Evolutionary conservation across 2,329 filamentous ascomycete genomes (phyloP), one percentile per base, ranked within the genome.

Genomic region (Penicillium sp.): DNA sequence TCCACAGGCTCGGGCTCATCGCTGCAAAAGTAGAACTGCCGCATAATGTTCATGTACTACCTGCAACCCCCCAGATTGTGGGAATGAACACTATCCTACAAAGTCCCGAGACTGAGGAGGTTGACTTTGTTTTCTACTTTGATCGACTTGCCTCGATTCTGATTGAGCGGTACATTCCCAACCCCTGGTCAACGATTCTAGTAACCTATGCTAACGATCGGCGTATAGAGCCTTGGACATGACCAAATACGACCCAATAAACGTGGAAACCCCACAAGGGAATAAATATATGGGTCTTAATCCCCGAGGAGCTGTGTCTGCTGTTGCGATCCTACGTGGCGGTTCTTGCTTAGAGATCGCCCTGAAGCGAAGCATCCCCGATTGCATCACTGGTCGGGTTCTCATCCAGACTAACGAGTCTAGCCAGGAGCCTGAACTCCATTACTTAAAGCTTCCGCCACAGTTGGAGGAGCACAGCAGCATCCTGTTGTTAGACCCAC

Each of bases 61-160:
- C 88, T 44, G 84, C 90, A 60, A 96, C 90, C 1, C 84, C 88
- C 9, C 95, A 99, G 74, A 82, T 97, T 54, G 83, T 82, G 55
- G 93, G 88, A 47, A 96, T 99, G 85, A 93, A 91, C 72, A 97
- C 93, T 0, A 90, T 97, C 55, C 85, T 99, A 42, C 89, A 96
- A 69, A 85, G 95, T 66, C 88, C 90, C 19, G 83, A 87, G 48
- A 93, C 92, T 0, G 80, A 84, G 7, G 84, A 91, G 43, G 93
- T 96, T 71, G 93, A 98, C 67, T 98, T 97, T 72, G 91, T 96
- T 61, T 98, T 98, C 76, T 98, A 98, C 76, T 97, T 98, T 74
- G 92, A 99, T 75, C 86, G 95, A 37, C 80, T 98, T 37, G 87
- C 91, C 2, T 86, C 90, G n/a, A 80, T 97, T 52, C 81, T 98